Base-by-base conservation (phyloP, 139 green algal genomes). In the Gonium pectorale region DNA sequence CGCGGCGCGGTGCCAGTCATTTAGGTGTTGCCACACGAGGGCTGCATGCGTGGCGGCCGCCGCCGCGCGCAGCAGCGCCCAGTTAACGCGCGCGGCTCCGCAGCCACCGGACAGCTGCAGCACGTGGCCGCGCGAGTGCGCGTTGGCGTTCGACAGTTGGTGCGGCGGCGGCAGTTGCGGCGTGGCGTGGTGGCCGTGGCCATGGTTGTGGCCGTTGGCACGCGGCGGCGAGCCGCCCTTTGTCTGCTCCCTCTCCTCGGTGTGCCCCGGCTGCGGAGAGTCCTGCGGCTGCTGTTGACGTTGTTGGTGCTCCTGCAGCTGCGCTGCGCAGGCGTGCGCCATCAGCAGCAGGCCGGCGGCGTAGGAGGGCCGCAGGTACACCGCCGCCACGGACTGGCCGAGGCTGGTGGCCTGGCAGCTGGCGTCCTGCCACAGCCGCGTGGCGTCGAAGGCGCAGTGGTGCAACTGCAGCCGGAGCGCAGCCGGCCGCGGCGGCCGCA, bases 361-460 rank as follows among this genome's bases (percentile, higher is more conserved):
- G 49, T 78, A 85, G 17, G 64, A 35, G 21, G 79, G 79, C 26
- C 43, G 54, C n/a, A 85, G 79, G 79, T 85, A 85, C 24, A 77
- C 46, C 35, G 35, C 5, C 0, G 79, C 79, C 13, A 64, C 79
- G 2, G 64, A 59, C 46, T 67, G 46, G 35, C 79, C 79, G 3
- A 59, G 33, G 3, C 31, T 22, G 35, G 67, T 4, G 22, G 33
- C 31, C 79, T 78, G 79, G 64, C 17, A 5, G 79, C 26, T 77
- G 15, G 79, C 79, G 46, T 75, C 79, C 38, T 66, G 79, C 79
- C 63, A 85, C 35, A 85, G 64, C 46, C 27, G 49, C 33, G 79
- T 78, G 9, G 43, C 64, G 79, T 85, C 79, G 37, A 78, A 85
- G 24, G 79, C 79, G 33, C 79, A 77, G 79, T 85, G 79, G 26